Percentiles rank a stretch among this genome's conserved stretches.
Conservation (phyloP, 2,329 filamentous ascomycete species). For the Macrophomina phaseolina region DNA sequence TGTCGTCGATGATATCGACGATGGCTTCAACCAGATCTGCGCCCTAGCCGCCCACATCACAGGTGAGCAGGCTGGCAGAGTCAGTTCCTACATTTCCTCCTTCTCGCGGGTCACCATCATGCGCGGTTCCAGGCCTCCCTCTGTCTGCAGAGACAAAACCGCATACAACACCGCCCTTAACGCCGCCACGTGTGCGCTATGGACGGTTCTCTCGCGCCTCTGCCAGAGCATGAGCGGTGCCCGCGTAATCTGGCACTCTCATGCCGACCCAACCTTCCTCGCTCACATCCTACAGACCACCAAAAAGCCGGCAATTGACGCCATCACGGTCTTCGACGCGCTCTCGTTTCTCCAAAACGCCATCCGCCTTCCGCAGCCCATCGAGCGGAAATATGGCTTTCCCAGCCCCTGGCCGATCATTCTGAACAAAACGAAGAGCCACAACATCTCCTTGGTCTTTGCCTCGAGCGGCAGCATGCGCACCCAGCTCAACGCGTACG, state of each 20-base stretch:
- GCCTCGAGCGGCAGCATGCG: neutral
- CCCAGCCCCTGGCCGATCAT: neutral
- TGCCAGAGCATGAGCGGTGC: neutral
- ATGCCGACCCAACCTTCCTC: neutral
- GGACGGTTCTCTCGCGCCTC: neutral
- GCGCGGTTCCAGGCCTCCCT: neutral
- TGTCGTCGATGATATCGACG: neutral
- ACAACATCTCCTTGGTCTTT: neutral
- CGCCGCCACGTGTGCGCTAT: neutral
- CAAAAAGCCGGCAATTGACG: neutral
- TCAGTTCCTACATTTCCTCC: neutral
- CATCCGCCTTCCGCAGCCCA: neutral
- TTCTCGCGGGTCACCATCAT: conserved; percentile 12
- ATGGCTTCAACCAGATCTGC: neutral
- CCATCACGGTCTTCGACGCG: conserved; percentile 1
- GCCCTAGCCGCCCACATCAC: neutral
- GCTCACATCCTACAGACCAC: neutral
- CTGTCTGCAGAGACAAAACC: neutral
- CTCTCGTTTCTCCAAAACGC: neutral
- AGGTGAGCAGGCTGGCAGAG: neutral
- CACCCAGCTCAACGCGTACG: neutral
- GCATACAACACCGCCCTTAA: neutral
- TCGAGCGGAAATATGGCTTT: neutral
- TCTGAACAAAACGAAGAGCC: neutral
- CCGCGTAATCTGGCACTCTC: conserved; percentile 2